These are phyloP conservation scores for Rhynchosporium graminicola DNA, from an alignment of 2,329 filamentous ascomycete genomes.

Conservation along the genomic window DNA sequence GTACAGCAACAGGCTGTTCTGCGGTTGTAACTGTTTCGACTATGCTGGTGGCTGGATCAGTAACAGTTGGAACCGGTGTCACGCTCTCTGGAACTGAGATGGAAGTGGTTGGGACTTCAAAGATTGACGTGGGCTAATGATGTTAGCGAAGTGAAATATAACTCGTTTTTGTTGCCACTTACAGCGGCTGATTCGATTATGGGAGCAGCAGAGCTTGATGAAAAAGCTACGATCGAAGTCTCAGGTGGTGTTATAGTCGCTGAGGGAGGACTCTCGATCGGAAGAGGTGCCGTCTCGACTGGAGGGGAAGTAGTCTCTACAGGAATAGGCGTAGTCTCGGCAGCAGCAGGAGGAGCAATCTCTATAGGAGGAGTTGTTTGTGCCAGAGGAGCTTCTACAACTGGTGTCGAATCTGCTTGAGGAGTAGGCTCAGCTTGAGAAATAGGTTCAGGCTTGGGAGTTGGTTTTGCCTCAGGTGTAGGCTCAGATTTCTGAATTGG, in stretches of 20 bases:
- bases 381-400: background rate
- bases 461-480: background rate
- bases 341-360: no score
- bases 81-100: slow-evolving; percentile 8
- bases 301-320: no score
- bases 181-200: slow-evolving; percentile 4
- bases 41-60: slow-evolving; percentile 2
- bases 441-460: background rate
- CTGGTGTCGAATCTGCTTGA: background rate
- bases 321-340: no score
- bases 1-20: background rate
- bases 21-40: background rate
- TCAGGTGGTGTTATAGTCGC: background rate
- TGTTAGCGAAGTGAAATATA: background rate
- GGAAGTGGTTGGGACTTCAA: slow-evolving; percentile 10
- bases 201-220: background rate
- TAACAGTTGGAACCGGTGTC: slow-evolving; percentile 1
- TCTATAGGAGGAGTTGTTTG: background rate
- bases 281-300: no score
- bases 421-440: background rate
- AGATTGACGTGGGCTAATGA: background rate
- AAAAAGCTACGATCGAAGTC: slow-evolving; percentile 2
- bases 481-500: background rate
- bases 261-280: no score
- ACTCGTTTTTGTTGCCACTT: background rate